Evolutionary conservation across 768 basidiomycete genomes (phyloP), one percentile per base, ranked within the genome.

Genomic region (Agrocybe chaxingu): DNA sequence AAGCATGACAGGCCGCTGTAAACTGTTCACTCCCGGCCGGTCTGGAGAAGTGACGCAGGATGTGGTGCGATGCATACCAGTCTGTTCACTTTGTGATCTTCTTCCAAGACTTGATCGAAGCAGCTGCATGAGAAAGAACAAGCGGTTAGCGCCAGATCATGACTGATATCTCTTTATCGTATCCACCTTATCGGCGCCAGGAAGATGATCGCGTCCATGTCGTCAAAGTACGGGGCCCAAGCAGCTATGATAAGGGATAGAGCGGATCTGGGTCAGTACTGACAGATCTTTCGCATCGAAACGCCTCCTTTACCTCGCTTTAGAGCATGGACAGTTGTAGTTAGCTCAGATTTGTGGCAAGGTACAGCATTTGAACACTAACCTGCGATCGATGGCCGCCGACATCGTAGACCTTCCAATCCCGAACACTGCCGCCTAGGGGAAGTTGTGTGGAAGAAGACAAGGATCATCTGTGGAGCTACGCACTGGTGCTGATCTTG

Each of bases 201-300:
- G 63, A 87, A 87, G 53, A 88, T 83, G 60, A 87, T 85, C 24
- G 81, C 80, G 51, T 85, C 78, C 75, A 86, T 81, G 55, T 87
- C 82, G 64, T 87, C 77, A 42, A 88, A 87, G 64, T 78, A 87
- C 8, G 76, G 76, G 10, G 62, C 72, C 76, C 70, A 80, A 58
- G 82, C 78, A 65, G 75, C 82, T 84, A 51, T 45, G 47, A 56
- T 44, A 48, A 45, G 51, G 45, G 52, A 19, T 11, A 53, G 33
- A n/a, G 32, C 29, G 41, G 18, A 30, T 45, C 44, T 46, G 31
- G 42, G 36, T 39, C 35, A 30, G 43, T 19, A n/a, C 12, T 12
- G 29, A 8, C 36, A 32, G 42, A 35, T 39, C 32, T 44, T 54
- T 18, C 12, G 16, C 36, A 45, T 33, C 31, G 24, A 13, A 48